Base-by-base conservation (phyloP, 371 early-diverging fungal species). In the Thermomucor indicae-seudaticae region DNA sequence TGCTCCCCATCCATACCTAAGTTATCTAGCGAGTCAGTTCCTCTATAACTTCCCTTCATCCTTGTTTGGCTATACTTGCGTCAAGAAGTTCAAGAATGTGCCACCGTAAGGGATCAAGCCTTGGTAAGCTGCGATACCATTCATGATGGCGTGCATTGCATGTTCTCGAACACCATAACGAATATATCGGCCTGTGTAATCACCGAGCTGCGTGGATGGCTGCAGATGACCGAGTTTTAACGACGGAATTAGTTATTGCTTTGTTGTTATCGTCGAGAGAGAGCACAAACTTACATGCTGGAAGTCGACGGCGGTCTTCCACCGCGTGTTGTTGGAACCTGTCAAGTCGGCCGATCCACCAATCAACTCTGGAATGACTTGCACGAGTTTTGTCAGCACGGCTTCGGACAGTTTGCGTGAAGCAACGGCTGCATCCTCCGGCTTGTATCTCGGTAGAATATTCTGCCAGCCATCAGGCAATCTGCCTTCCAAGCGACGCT, bases 311-410 rank as follows among this genome's bases (percentile, higher is more conserved):
- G 92, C 91, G n/a, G 70, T 77, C 81, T 95, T 93, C 92, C 97
- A 96, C 45, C 91, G 84, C 43, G 97, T 96, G 65, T 95, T 75
- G 78, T 94, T 97, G 44, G 99, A 99, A n/a, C 86, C 89, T 38
- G 98, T 94, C 67, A 99, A 78, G 78, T 99, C 99, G 24, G 99
- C 99, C 37, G 97, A 97, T n/a, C 99, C 99, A 61, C 98, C 91
- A 53, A 99, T 65, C 17, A 99, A 74, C 70, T 93, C 94, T 5
- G 95, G 91, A 30, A 94, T 32, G 22, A 73, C 58, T 23, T 84
- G 80, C 10, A 91, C 88, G 39, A 98, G 62, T 40, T 85, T 84
- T 69, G 91, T 91, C 49, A 99, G 62, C 38, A 91, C 88, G 46
- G 60, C 72, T 65, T 93, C 90, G 11, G 90, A 91, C 45, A 87